A percentile compares a stretch with the other conserved stretches of the same genome.
Evolutionary conservation across 306 rosid genomes (phyloP).

Genomic region (Quercus mongolica): DNA sequence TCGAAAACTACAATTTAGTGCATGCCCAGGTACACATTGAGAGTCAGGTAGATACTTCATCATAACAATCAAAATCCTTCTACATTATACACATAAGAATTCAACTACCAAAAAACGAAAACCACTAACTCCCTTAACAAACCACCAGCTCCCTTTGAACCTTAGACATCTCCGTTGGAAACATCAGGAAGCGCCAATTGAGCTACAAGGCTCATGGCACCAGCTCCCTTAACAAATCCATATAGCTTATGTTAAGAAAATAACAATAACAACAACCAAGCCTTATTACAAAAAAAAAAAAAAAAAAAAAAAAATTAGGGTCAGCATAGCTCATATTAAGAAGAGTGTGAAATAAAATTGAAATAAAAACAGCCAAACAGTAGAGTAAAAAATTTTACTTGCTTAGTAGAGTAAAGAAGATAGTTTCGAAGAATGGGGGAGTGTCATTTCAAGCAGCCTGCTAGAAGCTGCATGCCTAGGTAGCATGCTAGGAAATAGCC

Average conservation of each 20-base stretch:
- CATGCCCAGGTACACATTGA: not conserved
- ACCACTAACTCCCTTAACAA: not conserved
- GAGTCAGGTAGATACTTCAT: not conserved
- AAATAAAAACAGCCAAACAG: conserved; percentile 1
- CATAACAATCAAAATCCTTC: not conserved
- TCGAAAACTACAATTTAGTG: not conserved
- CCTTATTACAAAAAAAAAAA: not conserved
- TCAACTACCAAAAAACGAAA: not conserved
- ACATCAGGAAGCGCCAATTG: too few relatives aligned
- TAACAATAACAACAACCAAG: not conserved
- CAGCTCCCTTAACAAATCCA: not conserved
- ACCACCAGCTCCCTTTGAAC: too few relatives aligned
- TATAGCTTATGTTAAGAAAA: not conserved
- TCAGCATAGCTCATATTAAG: not conserved
- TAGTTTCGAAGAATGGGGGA: not conserved
- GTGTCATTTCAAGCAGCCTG: not conserved
- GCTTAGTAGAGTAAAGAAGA: conserved; percentile 4
- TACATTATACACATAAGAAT: conserved; percentile 6
- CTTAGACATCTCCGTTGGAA: too few relatives aligned
- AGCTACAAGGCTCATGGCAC: too few relatives aligned
- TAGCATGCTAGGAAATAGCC: not conserved
- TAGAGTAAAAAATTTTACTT: not conserved
- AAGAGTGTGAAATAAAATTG: not conserved
- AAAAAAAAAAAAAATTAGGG: too few relatives aligned
- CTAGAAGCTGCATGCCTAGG: conserved; percentile 5